phyloP scores from a whole-genome alignment of 306 rosid genomes.

The Acacia confusa region DNA sequence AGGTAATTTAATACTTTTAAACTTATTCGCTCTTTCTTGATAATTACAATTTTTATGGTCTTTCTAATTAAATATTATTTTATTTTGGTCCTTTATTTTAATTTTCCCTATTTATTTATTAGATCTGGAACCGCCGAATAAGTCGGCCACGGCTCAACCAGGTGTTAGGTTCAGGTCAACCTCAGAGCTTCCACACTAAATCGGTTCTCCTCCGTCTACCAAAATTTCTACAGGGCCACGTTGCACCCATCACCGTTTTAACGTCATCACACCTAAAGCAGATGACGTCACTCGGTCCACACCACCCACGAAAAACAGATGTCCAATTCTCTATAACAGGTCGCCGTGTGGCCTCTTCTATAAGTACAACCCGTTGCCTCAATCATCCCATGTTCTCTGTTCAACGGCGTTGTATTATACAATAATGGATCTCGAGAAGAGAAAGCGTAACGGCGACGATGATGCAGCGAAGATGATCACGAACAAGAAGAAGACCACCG shows the following conservation, averaged over 20 bases:
- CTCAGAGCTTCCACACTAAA: too few relatives aligned
- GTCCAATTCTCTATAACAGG: background rate
- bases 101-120: too few relatives aligned
- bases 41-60: too few relatives aligned
- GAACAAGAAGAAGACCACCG: background rate
- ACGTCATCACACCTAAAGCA: background rate
- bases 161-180: too few relatives aligned
- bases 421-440: conserved; percentile 32
- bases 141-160: too few relatives aligned
- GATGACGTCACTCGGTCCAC: background rate
- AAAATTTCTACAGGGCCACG: too few relatives aligned
- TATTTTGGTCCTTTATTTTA: too few relatives aligned
- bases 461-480: conserved; percentile 19
- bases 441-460: conserved; percentile 28
- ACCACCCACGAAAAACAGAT: background rate
- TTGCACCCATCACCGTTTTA: background rate
- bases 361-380: background rate
- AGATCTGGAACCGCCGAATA: too few relatives aligned
- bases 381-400: background rate
- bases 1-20: too few relatives aligned
- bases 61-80: too few relatives aligned
- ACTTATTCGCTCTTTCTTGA: too few relatives aligned
- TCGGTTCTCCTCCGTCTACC: too few relatives aligned
- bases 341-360: background rate
- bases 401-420: background rate